phyloP scores from a whole-genome alignment of 345 rosid species.

The Euclidium syriacum region DNA sequence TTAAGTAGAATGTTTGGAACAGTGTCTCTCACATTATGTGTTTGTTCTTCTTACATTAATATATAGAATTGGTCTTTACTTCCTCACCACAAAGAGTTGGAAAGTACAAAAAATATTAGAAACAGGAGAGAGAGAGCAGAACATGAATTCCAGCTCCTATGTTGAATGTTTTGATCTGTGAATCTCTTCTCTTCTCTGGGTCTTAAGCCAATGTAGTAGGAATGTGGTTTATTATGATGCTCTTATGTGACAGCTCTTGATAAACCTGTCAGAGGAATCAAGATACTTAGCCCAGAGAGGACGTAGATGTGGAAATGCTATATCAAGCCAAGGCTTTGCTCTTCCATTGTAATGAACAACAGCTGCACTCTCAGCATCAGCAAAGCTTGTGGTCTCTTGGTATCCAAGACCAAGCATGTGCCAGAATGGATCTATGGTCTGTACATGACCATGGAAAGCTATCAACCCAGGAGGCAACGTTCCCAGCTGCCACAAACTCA shows the following conservation, averaged over 20 bases:
- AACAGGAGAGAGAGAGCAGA: slow-evolving; percentile 21
- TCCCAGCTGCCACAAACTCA: slow-evolving; percentile 97
- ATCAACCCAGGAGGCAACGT: slow-evolving; percentile 90
- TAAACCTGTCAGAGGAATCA: slow-evolving; percentile 82
- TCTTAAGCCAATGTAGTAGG: background rate
- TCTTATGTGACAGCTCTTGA: slow-evolving; percentile 71
- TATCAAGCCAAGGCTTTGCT: slow-evolving; percentile 99
- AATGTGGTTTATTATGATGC: slow-evolving; percentile 35
- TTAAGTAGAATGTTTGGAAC: slow-evolving; percentile 28
- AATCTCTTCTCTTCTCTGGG: slow-evolving; percentile 31
- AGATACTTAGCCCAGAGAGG: slow-evolving; percentile 83
- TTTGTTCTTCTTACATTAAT: slow-evolving; percentile 29
- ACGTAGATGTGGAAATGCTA: slow-evolving; percentile 77
- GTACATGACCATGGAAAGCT: slow-evolving; percentile 91
- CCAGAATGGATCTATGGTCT: slow-evolving; percentile 88
- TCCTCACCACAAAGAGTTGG: slow-evolving; percentile 22
- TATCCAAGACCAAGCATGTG: slow-evolving; percentile 96
- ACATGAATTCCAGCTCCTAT: slow-evolving; percentile 22
- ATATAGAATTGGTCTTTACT: slow-evolving; percentile 20
- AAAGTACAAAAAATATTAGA: slow-evolving; percentile 27
- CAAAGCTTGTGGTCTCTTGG: slow-evolving; percentile 68
- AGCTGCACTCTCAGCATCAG: slow-evolving; percentile 68
- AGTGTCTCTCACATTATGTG: slow-evolving; percentile 14
- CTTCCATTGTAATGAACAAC: slow-evolving; percentile 94
- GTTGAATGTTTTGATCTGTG: slow-evolving; percentile 22